Percentiles rank a stretch among this genome's conserved stretches.
phyloP scores from a whole-genome alignment of 2,329 filamentous ascomycete genomes.

The Exophiala mesophila region DNA sequence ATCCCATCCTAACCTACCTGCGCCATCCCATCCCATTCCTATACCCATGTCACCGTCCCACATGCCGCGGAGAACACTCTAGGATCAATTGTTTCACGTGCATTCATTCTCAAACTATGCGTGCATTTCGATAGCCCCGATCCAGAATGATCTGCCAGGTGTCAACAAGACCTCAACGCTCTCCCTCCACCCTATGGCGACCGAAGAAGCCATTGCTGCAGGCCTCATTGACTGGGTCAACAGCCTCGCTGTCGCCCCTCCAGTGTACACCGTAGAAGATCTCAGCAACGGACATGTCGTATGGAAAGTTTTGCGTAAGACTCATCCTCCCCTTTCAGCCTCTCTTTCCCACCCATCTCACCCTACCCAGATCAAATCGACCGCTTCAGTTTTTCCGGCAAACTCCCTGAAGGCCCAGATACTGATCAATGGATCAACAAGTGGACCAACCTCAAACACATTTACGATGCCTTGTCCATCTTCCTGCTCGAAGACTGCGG shows the following conservation, averaged over 20 bases:
- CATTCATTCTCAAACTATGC: too few species aligned
- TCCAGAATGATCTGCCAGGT: too few species aligned
- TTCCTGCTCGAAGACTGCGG: slow-evolving; percentile 44
- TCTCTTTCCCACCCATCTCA: slow-evolving; percentile 10
- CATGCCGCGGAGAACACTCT: too few species aligned
- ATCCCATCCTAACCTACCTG: too few species aligned
- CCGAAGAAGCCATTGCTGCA: slow-evolving; percentile 42
- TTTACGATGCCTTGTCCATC: slow-evolving; percentile 42
- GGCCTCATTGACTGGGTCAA: slow-evolving; percentile 45
- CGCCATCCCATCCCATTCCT: too few species aligned
- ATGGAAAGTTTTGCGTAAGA: slow-evolving; percentile 40
- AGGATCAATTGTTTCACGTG: too few species aligned
- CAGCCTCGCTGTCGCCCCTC: slow-evolving; percentile 23
- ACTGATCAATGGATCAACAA: slow-evolving; percentile 45
- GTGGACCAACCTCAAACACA: slow-evolving; percentile 46
- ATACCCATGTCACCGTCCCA: too few species aligned
- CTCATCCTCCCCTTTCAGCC: not conserved
- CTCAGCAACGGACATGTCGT: slow-evolving; percentile 42
- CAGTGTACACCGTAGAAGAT: slow-evolving; percentile 30
- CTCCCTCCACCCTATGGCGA: slow-evolving; percentile 34
- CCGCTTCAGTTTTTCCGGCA: slow-evolving; percentile 44
- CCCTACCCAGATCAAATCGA: slow-evolving; percentile 42
- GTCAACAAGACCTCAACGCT: too few species aligned
- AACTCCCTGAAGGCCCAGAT: slow-evolving; percentile 41
- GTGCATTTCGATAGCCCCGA: too few species aligned